A percentile compares a stretch with the other conserved stretches of the same genome.
Conservation (phyloP, 305 asterid species). For the Ilex paraguariensis region DNA sequence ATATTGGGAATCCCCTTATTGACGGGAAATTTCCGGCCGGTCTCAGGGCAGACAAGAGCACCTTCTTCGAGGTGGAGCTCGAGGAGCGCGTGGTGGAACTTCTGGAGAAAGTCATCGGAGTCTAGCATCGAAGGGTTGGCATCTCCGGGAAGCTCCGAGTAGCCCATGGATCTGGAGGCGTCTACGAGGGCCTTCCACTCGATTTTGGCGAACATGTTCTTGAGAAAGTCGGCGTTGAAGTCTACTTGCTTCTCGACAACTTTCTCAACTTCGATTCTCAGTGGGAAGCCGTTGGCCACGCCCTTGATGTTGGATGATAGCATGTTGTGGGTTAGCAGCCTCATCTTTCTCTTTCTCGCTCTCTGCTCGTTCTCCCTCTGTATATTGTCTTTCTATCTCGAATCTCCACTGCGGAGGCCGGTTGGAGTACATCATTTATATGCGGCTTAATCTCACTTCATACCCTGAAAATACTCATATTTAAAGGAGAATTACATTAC, state of each 20-base stretch:
- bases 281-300: conserved; percentile 57
- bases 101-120: conserved; percentile 59
- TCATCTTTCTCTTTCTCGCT: conserved; percentile 29
- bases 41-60: conserved; percentile 74
- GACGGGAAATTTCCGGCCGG: conserved; percentile 76
- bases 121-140: conserved; percentile 61
- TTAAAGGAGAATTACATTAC: no score
- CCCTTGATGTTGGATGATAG: conserved; percentile 82
- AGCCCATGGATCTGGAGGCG: conserved; percentile 68
- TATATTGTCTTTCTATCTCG: no score
- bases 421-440: no score
- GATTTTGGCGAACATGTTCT: conserved; percentile 61
- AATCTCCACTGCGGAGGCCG: no score
- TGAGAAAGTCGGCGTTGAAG: conserved; percentile 57
- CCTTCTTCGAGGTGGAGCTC: conserved; percentile 90
- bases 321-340: conserved; percentile 84
- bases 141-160: conserved; percentile 52
- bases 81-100: conserved; percentile 77
- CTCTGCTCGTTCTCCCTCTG: no score
- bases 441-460: no score
- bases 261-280: conserved; percentile 55
- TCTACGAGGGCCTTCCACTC: conserved; percentile 75
- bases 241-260: conserved; percentile 60
- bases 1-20: conserved; percentile 83
- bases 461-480: no score